Conservation (phyloP, 306 rosid genomes). For the Glycine latifolia region DNA sequence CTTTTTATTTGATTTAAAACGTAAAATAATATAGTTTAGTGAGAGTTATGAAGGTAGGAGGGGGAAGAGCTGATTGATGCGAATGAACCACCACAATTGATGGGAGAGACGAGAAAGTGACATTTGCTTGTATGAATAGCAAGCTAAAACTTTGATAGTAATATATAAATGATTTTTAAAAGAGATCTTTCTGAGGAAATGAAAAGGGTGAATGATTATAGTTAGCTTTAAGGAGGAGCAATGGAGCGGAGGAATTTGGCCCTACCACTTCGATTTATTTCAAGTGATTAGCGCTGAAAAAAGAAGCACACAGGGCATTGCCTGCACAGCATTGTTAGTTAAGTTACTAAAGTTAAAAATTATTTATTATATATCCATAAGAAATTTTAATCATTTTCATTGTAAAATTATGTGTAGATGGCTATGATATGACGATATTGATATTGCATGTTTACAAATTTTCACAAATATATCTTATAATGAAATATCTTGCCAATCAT, state of each 20-base stretch:
- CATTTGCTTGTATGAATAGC: constrained; percentile 90
- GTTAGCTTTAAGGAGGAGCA: constrained; percentile 88
- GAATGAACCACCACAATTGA: constrained; percentile 73
- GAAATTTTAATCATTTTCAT: no score
- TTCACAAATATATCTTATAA: not conserved
- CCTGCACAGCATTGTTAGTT: not conserved
- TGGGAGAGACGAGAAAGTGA: constrained; percentile 61
- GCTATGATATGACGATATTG: no score
- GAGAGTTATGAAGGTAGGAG: constrained; percentile 30
- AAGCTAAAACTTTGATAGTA: constrained; percentile 52
- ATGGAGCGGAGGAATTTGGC: constrained; percentile 58
- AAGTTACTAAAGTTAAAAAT: no score
- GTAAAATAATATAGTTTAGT: constrained; percentile 15
- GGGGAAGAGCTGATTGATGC: constrained; percentile 65
- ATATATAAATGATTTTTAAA: constrained; percentile 53
- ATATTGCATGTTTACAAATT: not conserved
- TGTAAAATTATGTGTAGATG: no score
- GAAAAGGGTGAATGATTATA: constrained; percentile 59
- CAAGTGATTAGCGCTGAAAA: constrained; percentile 31
- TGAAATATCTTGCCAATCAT: constrained; percentile 1
- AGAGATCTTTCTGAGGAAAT: constrained; percentile 45
- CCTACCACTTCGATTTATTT: constrained; percentile 57
- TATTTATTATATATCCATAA: no score
- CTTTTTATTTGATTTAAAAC: not conserved
- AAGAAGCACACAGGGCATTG: not conserved